Conservation (phyloP, 306 rosid species). For the Vigna hirtella region DNA sequence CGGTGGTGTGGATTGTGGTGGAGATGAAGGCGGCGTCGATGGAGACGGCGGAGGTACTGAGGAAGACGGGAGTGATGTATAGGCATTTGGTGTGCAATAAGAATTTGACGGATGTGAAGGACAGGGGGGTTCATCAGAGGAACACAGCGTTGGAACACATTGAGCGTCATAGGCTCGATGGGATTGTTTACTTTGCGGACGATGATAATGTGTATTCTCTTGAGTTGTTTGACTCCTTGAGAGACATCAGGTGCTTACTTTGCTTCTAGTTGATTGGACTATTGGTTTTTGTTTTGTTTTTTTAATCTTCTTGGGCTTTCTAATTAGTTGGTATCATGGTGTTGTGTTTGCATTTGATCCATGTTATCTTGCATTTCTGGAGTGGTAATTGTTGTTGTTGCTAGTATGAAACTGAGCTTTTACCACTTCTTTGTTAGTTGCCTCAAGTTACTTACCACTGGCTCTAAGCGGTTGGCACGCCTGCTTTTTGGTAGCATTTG, state of each 20-base stretch:
- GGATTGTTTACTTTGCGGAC: slow-evolving; percentile 92
- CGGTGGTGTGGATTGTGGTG: slow-evolving; percentile 92
- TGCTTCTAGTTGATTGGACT: neutral
- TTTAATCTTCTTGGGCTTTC: neutral
- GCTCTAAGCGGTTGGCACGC: slow-evolving; percentile 7
- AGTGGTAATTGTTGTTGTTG: slow-evolving; percentile 18
- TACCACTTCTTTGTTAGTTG: slow-evolving; percentile 32
- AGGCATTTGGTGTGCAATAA: slow-evolving; percentile 82
- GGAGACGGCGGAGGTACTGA: slow-evolving; percentile 91
- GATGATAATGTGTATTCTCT: slow-evolving; percentile 91
- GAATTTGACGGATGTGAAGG: slow-evolving; percentile 73
- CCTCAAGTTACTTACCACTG: neutral
- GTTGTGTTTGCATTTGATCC: slow-evolving; percentile 27
- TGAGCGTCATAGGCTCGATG: slow-evolving; percentile 85
- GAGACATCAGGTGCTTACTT: slow-evolving; percentile 69
- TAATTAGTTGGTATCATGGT: slow-evolving; percentile 18
- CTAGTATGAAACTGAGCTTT: neutral
- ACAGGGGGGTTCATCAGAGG: slow-evolving; percentile 95
- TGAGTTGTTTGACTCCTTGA: slow-evolving; percentile 76
- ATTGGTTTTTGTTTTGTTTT: neutral
- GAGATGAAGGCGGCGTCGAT: slow-evolving; percentile 77
- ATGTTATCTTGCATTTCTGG: slow-evolving; percentile 14
- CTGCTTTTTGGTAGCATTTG: slow-evolving; percentile 19
- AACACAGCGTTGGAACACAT: slow-evolving; percentile 94
- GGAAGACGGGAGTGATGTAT: slow-evolving; percentile 93